Percentiles rank a stretch among this genome's conserved stretches.
These are phyloP conservation scores for Heterobasidion occidentale DNA, from an alignment of 1,284 basidiomycete genomes.

Conservation along the genomic window DNA sequence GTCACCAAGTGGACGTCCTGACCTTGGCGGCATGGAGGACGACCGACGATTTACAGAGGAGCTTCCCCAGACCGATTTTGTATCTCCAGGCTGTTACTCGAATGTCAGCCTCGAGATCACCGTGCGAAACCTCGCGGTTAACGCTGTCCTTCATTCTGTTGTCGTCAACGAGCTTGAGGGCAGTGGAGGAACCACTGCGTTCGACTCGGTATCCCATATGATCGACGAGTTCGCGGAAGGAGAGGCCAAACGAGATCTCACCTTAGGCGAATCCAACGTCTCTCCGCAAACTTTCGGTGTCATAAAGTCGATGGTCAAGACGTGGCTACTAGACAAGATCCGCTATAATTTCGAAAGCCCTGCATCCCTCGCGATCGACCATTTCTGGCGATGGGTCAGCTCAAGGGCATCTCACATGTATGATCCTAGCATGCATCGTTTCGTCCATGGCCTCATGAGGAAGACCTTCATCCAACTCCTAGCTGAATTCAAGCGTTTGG, in stretches of 20 bases:
- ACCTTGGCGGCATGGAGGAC: constrained; percentile 90
- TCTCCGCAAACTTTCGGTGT: constrained; percentile 85
- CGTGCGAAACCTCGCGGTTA: constrained; percentile 88
- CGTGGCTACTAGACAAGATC: constrained; percentile 90
- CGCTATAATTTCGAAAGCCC: constrained; percentile 55
- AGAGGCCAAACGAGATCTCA: constrained; percentile 69
- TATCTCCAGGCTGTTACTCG: constrained; percentile 81
- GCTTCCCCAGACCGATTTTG: constrained; percentile 81
- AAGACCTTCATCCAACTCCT: constrained; percentile 97
- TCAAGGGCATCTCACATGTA: constrained; percentile 83
- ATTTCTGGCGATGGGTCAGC: constrained; percentile 98
- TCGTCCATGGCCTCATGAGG: constrained; percentile 93
- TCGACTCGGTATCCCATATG: constrained; percentile 88
- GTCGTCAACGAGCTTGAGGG: constrained; percentile 97
- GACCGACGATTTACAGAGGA: constrained; percentile 78
- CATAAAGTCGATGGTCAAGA: constrained; percentile 84
- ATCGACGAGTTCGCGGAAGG: constrained; percentile 86
- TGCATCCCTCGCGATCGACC: constrained; percentile 67
- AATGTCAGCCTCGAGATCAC: constrained; percentile 92
- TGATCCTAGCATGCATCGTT: constrained; percentile 90
- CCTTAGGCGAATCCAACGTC: constrained; percentile 88
- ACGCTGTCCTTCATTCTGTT: constrained; percentile 91
- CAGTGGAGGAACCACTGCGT: constrained; percentile 85
- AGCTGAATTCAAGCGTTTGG: constrained; percentile 94
- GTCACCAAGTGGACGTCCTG: constrained; percentile 86